These are phyloP conservation scores for Piromyces finnis DNA, from an alignment of 192 early-diverging fungal genomes.

Conservation along the genomic window DNA sequence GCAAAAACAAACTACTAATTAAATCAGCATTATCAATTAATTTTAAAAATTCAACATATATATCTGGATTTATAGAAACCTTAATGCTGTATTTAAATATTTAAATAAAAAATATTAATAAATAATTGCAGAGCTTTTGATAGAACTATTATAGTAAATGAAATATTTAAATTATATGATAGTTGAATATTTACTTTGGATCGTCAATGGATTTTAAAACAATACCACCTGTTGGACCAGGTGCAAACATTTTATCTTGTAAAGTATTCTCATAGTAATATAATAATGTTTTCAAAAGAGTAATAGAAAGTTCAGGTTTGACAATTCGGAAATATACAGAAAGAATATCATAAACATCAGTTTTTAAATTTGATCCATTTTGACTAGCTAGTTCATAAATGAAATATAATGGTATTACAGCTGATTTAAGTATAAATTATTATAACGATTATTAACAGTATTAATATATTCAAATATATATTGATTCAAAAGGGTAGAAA, in stretches of 20 bases:
- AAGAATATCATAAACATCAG: slow-evolving; percentile 1
- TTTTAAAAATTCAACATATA: slow-evolving; percentile 45
- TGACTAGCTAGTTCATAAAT: slow-evolving; percentile 6
- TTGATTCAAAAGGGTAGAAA: too few species aligned
- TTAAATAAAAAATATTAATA: too few species aligned
- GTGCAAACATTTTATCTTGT: background rate
- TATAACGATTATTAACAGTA: slow-evolving; percentile 24
- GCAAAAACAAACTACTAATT: slow-evolving; percentile 55
- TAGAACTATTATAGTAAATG: too few species aligned
- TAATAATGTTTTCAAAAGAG: background rate
- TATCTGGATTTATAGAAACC: slow-evolving; percentile 29
- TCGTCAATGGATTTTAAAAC: slow-evolving; percentile 1
- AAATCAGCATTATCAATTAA: slow-evolving; percentile 30
- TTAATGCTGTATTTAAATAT: slow-evolving; percentile 9
- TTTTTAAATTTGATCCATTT: background rate
- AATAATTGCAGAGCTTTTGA: too few species aligned
- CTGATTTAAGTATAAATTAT: slow-evolving; percentile 14
- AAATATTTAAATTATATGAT: too few species aligned
- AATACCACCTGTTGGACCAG: slow-evolving; percentile 1
- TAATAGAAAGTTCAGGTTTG: slow-evolving; percentile 2
- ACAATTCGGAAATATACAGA: slow-evolving; percentile 8
- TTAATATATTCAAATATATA: too few species aligned
- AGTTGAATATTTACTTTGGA: background rate
- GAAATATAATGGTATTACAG: slow-evolving; percentile 13
- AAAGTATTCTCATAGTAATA: background rate